phyloP scores from a whole-genome alignment of 2,329 filamentous ascomycete genomes.

The Chaetomiaceae sp. region DNA sequence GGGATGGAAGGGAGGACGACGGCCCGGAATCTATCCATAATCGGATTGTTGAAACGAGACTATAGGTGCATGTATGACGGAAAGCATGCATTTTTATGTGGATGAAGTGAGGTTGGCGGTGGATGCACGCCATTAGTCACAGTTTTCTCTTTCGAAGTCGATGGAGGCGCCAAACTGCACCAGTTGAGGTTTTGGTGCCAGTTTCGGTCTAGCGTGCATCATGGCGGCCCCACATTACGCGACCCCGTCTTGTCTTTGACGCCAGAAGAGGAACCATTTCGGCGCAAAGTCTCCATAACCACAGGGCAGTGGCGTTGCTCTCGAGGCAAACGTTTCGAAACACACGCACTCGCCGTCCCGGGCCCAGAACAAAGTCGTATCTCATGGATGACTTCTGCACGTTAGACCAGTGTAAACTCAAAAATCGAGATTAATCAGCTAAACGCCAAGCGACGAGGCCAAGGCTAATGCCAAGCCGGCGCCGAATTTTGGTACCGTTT shows the following conservation, averaged over 20 bases:
- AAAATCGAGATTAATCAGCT: too few species aligned
- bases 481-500: conserved; percentile 16
- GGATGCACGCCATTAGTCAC: conserved; percentile 7
- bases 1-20: neutral
- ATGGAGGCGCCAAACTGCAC: neutral
- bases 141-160: neutral
- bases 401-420: too few species aligned
- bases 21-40: too few species aligned
- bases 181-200: conserved; percentile 13
- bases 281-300: too few species aligned
- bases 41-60: neutral
- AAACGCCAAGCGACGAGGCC: too few species aligned
- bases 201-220: conserved; percentile 8
- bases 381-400: too few species aligned
- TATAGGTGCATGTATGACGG: neutral
- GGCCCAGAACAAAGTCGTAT: too few species aligned
- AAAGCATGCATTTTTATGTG: neutral
- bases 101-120: neutral
- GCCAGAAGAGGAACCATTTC: conserved; percentile 4
- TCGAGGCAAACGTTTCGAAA: too few species aligned
- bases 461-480: too few species aligned
- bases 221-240: neutral
- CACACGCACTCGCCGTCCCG: too few species aligned
- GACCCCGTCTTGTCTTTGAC: neutral
- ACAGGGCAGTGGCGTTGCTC: too few species aligned